Evolutionary conservation across 345 rosid genomes (phyloP), one percentile per base, ranked within the genome.

Genomic region (Rhodamnia argentea): DNA sequence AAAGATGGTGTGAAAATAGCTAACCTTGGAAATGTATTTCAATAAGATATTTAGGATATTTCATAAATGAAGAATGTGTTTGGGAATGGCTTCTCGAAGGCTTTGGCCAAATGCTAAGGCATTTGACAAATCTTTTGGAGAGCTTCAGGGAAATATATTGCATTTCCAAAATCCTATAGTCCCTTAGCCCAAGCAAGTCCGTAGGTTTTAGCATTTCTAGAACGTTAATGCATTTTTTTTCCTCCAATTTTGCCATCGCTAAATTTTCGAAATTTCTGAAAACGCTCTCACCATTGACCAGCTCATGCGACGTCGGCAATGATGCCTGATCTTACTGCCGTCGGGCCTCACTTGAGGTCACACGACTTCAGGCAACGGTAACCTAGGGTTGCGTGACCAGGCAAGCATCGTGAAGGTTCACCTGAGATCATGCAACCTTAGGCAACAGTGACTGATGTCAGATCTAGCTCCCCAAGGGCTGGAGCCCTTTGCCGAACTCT

Each of bases 401-500:
- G 20, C 1, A 7, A 1, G 7, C 29, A 4, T 60, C 5, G 1
- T 60, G 37, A 29, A 8, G 29, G 74, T 16, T 60, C 10, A 20
- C 42, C 1, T 29, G 1, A 29, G 42, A 10, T 64, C 37, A 9
- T 29, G 42, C 76, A 64, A 29, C 12, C 20, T 60, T 16, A 14
- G 7, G 32, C 29, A 32, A 6, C 0, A 2, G 1, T 7, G 2
- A 2, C 5, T 64, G 20, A 64, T 64, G 42, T 22, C 4, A 15
- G 5, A 64, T 29, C 76, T 29, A 4, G 75, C 75, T 29, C 1
- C 5, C 22, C 0, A 29, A 0, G 9, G 22, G 10, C 5, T 0
- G 0, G 8, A 64, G 42, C 23, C 12, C 5, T 29, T 62, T 5
- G 9, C 10, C 3, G 1, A 1, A 4, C 22, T 51, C 1, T 0